phyloP scores from a whole-genome alignment of 306 rosid species.

The Castanospermum australe region DNA sequence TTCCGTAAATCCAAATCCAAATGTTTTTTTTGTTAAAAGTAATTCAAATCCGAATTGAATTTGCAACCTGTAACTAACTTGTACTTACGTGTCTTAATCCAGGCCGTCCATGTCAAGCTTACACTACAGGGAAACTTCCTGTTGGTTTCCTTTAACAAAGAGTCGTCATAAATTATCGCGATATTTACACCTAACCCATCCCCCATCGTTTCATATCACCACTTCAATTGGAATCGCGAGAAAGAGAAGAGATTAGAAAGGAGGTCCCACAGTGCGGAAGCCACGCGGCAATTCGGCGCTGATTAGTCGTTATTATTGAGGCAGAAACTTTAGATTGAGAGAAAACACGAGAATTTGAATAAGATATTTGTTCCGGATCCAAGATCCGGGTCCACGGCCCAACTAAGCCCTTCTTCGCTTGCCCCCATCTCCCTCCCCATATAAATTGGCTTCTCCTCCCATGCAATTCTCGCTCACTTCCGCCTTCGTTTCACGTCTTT shows the following conservation, averaged over 20 bases:
- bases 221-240: background rate
- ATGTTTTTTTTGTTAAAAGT: too few species aligned
- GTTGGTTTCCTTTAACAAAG: constrained; percentile 18
- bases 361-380: constrained; percentile 21
- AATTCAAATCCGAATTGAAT: background rate
- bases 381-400: constrained; percentile 41
- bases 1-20: too few species aligned
- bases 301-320: constrained; percentile 26
- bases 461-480: constrained; percentile 72
- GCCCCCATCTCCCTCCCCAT: constrained; percentile 31
- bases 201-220: background rate
- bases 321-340: background rate
- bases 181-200: background rate
- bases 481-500: constrained; percentile 13
- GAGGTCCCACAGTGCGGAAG: background rate
- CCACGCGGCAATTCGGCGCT: constrained; percentile 88
- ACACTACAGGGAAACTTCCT: constrained; percentile 36
- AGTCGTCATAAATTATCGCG: background rate
- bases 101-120: background rate
- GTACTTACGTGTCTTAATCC: constrained; percentile 30
- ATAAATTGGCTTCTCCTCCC: constrained; percentile 45
- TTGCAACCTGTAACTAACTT: background rate
- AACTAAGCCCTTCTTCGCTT: background rate
- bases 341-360: constrained; percentile 32
- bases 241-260: background rate